Evolutionary conservation across 1,284 basidiomycete genomes (phyloP).

Genomic region (Leccinum pachyderme): DNA sequence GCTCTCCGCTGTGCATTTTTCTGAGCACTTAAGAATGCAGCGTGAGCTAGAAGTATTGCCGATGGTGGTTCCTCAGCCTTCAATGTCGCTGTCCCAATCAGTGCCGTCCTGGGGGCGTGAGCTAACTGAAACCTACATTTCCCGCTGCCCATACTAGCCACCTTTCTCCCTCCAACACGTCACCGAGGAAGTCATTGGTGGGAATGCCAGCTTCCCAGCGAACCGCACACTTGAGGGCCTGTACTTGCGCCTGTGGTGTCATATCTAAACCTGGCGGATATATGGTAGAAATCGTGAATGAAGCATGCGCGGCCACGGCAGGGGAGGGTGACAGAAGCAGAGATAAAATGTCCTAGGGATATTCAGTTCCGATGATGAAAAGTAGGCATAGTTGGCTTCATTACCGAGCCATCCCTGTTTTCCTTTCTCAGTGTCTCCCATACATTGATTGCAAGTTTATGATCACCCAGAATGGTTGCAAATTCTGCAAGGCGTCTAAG

Average conservation of each 20-base stretch:
- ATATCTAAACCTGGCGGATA: constrained; percentile 45
- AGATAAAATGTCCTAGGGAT: constrained; percentile 67
- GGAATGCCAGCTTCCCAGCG: constrained; percentile 72
- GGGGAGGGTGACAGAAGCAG: constrained; percentile 65
- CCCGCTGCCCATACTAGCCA: constrained; percentile 82
- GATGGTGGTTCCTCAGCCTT: constrained; percentile 80
- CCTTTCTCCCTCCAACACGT: constrained; percentile 65
- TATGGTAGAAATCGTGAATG: constrained; percentile 53
- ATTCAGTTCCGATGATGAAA: constrained; percentile 10
- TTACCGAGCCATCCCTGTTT: constrained; percentile 70
- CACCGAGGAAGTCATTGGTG: constrained; percentile 53
- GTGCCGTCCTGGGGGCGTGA: constrained; percentile 10
- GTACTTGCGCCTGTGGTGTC: constrained; percentile 60
- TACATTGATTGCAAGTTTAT: constrained; percentile 78
- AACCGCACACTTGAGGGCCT: constrained; percentile 61
- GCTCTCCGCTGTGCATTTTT: constrained; percentile 59
- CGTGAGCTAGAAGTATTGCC: constrained; percentile 71
- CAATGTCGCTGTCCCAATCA: constrained; percentile 28
- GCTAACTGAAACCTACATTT: constrained; percentile 48
- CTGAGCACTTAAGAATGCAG: constrained; percentile 62
- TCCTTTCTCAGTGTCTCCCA: constrained; percentile 90
- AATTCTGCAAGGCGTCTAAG: constrained; percentile 92
- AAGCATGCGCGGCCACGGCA: constrained; percentile 55
- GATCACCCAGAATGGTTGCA: constrained; percentile 89
- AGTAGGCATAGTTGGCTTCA: constrained; percentile 1